Evolutionary conservation across 2,329 filamentous ascomycete genomes (phyloP).

Genomic region (Neofusicoccum parvum): DNA sequence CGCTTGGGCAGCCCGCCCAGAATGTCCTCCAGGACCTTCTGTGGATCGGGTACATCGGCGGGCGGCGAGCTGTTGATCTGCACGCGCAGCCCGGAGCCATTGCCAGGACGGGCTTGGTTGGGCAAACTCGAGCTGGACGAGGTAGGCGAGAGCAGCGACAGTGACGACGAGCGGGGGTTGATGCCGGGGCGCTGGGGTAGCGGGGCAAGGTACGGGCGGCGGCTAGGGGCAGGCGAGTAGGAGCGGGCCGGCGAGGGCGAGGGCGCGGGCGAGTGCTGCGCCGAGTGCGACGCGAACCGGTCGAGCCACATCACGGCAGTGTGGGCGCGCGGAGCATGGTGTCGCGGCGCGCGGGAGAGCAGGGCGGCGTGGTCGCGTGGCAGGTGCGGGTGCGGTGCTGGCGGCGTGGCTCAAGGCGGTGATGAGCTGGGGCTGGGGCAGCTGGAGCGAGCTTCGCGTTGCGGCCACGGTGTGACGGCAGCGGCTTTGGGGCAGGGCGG

Average conservation of each 20-base stretch:
- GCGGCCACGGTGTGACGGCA: background rate
- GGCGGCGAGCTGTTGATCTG: constrained; percentile 51
- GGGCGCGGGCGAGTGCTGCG: constrained; percentile 52
- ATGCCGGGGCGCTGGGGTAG: constrained; percentile 69
- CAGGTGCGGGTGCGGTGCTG: background rate
- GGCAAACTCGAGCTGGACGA: constrained; percentile 78
- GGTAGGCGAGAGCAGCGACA: constrained; percentile 73
- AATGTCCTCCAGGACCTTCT: constrained; percentile 68
- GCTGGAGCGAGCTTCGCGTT: too few relatives aligned
- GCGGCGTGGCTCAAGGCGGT: background rate
- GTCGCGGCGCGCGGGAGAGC: constrained; percentile 7
- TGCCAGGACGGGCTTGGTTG: constrained; percentile 62
- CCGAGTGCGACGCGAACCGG: constrained; percentile 71
- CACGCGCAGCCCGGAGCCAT: constrained; percentile 70
- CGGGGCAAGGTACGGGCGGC: constrained; percentile 67
- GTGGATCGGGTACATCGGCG: constrained; percentile 65
- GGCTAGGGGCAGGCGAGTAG: constrained; percentile 71
- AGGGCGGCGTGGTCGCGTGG: background rate
- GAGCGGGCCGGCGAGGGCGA: constrained; percentile 62
- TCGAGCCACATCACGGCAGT: constrained; percentile 79
- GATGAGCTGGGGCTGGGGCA: background rate
- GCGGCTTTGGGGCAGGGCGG: background rate
- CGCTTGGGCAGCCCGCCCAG: constrained; percentile 48
- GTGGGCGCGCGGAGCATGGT: constrained; percentile 25
- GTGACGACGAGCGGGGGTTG: constrained; percentile 72